Conservation (phyloP, 805 yeast species). For the Torulaspora franciscae region DNA sequence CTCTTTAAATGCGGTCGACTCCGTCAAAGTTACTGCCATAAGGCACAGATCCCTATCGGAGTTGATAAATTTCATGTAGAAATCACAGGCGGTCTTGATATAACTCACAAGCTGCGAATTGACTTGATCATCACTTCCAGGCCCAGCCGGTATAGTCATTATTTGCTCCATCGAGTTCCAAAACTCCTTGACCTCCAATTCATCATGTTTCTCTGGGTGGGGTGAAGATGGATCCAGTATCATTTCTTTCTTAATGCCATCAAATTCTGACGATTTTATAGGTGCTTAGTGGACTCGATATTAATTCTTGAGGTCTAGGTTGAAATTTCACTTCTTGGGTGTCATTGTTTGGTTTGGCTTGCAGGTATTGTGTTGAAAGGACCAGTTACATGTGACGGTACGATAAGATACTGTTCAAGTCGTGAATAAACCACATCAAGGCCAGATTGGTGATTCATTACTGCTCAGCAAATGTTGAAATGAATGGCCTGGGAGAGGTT, state of each 20-base stretch:
- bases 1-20: conserved; percentile 36
- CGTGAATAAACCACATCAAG: neutral
- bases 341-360: neutral
- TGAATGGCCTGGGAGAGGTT: conserved; percentile 11
- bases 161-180: conserved; percentile 30
- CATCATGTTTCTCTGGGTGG: conserved; percentile 13
- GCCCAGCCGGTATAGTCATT: conserved; percentile 15
- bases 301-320: too few species aligned
- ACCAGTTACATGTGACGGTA: conserved; percentile 1
- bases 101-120: conserved; percentile 31
- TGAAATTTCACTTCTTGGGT: neutral
- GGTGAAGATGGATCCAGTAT: conserved; percentile 25
- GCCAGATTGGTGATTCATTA: neutral
- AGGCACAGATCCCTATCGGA: conserved; percentile 36
- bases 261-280: neutral
- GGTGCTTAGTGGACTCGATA: too few species aligned
- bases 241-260: conserved; percentile 14
- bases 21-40: conserved; percentile 34
- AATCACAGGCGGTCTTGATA: conserved; percentile 28
- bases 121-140: conserved; percentile 13
- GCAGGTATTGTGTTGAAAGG: neutral
- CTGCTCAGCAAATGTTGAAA: neutral
- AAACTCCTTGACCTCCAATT: conserved; percentile 21
- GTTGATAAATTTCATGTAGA: conserved; percentile 25
- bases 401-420: neutral